phyloP scores from a whole-genome alignment of 768 basidiomycete species.

The Mycena vulgaris region DNA sequence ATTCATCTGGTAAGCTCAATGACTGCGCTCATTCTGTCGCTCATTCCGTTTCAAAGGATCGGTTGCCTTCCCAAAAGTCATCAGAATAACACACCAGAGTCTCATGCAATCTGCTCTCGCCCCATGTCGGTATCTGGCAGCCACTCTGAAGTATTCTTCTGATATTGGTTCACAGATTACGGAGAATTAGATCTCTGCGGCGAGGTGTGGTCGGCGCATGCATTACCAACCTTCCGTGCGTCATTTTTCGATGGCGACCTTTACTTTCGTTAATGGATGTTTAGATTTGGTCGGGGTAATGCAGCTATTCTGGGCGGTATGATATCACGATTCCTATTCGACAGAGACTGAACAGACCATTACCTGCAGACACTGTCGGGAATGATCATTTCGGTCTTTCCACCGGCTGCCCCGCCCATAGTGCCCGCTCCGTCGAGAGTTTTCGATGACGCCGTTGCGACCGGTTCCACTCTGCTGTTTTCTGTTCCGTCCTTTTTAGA shows the following conservation, averaged over 20 bases:
- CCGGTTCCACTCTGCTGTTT: conserved; percentile 41
- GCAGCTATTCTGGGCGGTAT: conserved; percentile 12
- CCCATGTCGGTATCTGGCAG: not conserved
- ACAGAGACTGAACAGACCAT: not conserved
- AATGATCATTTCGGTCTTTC: conserved; percentile 46
- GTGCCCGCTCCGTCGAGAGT: conserved; percentile 49
- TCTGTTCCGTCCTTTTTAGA: conserved; percentile 52
- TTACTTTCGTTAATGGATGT: not conserved
- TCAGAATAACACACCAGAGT: not conserved
- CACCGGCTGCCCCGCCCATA: conserved; percentile 45
- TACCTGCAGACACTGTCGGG: conserved; percentile 43
- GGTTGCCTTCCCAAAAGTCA: conserved; percentile 1
- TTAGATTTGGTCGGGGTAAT: not conserved
- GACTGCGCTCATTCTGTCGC: not conserved
- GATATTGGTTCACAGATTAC: too few species aligned
- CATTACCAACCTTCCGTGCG: conserved; percentile 11
- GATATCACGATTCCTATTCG: not conserved
- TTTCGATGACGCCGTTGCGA: conserved; percentile 42
- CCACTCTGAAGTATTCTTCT: too few species aligned
- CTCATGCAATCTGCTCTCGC: not conserved
- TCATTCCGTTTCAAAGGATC: not conserved
- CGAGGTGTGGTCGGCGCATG: conserved; percentile 5
- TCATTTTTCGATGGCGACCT: not conserved
- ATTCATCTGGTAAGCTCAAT: conserved; percentile 6
- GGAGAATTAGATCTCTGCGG: conserved; percentile 16